Conservation (phyloP, 805 yeast genomes). For the Cyberlindnera amylophila region DNA sequence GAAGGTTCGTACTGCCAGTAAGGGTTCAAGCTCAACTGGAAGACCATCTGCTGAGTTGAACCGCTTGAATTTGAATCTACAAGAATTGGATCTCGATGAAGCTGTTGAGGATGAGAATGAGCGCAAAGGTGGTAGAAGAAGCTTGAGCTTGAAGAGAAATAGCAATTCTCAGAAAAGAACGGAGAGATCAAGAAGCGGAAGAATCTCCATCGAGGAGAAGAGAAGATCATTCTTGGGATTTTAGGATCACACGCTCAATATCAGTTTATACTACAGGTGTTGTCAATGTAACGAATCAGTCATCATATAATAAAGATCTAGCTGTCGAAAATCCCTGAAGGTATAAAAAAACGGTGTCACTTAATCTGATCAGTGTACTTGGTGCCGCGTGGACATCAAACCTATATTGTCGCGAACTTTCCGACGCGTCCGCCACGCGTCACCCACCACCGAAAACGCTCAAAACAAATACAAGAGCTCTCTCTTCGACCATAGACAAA, state of each 20-base stretch:
- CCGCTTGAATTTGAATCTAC: conserved; percentile 18
- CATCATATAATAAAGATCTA: no score
- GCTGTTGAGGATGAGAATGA: neutral
- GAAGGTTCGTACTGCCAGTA: conserved; percentile 8
- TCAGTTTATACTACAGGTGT: no score
- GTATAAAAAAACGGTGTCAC: no score
- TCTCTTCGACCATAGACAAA: neutral
- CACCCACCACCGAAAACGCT: no score
- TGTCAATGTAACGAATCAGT: no score
- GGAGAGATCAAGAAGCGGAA: conserved; percentile 4
- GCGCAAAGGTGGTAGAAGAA: conserved; percentile 14
- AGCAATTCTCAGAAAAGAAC: conserved; percentile 1
- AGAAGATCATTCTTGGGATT: conserved; percentile 21
- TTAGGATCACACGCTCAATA: conserved; percentile 1
- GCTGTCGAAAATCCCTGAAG: no score
- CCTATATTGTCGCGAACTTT: no score
- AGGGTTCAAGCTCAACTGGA: conserved; percentile 1
- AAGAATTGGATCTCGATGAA: conserved; percentile 21
- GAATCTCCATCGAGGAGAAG: conserved; percentile 1
- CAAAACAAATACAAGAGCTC: no score
- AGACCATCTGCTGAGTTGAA: conserved; percentile 13
- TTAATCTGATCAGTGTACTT: no score
- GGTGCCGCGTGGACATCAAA: no score
- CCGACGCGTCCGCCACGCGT: no score
- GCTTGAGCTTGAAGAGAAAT: conserved; percentile 15